Percentiles rank a stretch among this genome's conserved stretches.
Conservation (phyloP, 495 filamentous ascomycete genomes). For the Hyaloscypha finlandica region DNA sequence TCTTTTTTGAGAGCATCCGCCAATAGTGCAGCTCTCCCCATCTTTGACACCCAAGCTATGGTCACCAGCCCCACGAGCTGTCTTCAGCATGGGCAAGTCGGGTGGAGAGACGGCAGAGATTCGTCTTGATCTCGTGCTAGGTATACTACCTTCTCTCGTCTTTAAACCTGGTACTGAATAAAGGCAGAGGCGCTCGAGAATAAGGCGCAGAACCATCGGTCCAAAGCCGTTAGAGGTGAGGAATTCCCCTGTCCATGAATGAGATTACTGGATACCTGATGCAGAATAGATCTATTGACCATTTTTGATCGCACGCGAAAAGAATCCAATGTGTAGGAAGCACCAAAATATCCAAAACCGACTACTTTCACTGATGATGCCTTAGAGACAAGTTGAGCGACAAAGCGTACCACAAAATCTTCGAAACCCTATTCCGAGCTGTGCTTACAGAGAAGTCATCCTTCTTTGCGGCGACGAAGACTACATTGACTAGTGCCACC, state of each 20-base stretch:
- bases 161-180: neutral
- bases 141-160: constrained; percentile 13
- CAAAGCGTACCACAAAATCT: constrained; percentile 77
- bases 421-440: constrained; percentile 76
- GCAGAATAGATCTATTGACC: constrained; percentile 55
- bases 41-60: neutral
- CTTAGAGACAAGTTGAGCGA: constrained; percentile 55
- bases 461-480: constrained; percentile 59
- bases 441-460: constrained; percentile 64
- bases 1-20: neutral
- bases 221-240: constrained; percentile 39
- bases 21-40: neutral
- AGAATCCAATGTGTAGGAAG: constrained; percentile 56
- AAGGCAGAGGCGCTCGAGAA: constrained; percentile 34
- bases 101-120: constrained; percentile 10
- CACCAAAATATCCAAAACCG: constrained; percentile 1
- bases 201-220: constrained; percentile 30
- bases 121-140: constrained; percentile 19
- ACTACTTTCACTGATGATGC: constrained; percentile 22
- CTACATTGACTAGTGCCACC: constrained; percentile 45
- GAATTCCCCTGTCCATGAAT: neutral
- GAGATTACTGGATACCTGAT: neutral
- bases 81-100: constrained; percentile 19
- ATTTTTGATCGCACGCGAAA: constrained; percentile 62
- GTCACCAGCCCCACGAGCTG: neutral